Base-by-base conservation (phyloP, 352 stramenopile genomes). In the Phytophthora nicotianae region DNA sequence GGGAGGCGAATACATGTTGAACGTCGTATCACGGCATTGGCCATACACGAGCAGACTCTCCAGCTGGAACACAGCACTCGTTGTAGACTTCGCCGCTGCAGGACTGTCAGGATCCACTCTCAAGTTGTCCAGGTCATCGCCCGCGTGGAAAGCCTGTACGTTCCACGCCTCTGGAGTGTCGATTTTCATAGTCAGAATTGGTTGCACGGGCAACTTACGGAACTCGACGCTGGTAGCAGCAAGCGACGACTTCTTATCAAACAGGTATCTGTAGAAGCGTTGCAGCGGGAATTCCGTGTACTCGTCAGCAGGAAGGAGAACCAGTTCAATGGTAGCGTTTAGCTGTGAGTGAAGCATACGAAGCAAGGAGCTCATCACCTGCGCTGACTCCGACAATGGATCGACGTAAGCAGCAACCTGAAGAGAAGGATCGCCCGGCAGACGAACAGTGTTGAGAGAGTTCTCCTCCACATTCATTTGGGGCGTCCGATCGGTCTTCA, bases 151-250 rank as follows among this genome's bases (percentile, higher is more conserved):
- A 3, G 89, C 79, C 56, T 98, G 93, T 6, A 98, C 93, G 47
- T 97, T 97, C 90, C 92, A 98, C 1, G 89, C 71, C 59, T 98
- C 91, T 2, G 94, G 92, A 4, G 91, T 96, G 52, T 97, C 93
- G 13, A 98, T 86, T 61, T 97, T 95, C 74, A 97, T 90, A 2
- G 95, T 98, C 55, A 98, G 59, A 45, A 98, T 88, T 13, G 92
- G 89, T 24, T 91, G 74, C 38, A 90, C 77, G 0, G 94, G 92
- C 13, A 98, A 65, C 41, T 81, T 79, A 9, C 67, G 65, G 74
- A 98, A 98, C 13, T 77, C 56, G 11, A 90, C 74, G n/a, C 54
- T 83, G 19, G 74, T 70, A 17, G 71, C 75, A 37, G 65, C 51
- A 27, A 71, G 58, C 14, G 74, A 77, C 9, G 52, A 21, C 59